Percentiles rank a stretch among this genome's conserved stretches.
Conservation (phyloP, 2,329 filamentous ascomycete genomes). For the Trichoderma breve region DNA sequence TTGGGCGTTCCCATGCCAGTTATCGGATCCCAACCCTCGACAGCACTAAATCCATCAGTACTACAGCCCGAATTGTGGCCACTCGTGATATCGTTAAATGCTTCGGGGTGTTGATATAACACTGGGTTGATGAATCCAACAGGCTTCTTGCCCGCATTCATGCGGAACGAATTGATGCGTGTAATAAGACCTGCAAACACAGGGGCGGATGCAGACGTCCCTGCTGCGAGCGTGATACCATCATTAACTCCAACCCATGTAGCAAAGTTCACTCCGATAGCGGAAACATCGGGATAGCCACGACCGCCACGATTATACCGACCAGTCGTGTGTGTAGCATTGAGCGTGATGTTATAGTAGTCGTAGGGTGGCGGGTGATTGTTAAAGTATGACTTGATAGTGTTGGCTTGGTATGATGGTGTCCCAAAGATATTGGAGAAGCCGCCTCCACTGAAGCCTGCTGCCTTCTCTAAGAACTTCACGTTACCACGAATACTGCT, state of each 20-base stretch:
- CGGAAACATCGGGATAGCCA: slow-evolving; percentile 46
- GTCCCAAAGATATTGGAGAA: slow-evolving; percentile 47
- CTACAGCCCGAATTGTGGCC: slow-evolving; percentile 32
- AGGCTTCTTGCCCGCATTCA: slow-evolving; percentile 25
- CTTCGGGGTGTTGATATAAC: not conserved
- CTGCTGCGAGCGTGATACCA: slow-evolving; percentile 42
- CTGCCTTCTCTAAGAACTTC: not conserved
- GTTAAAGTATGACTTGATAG: slow-evolving; percentile 40
- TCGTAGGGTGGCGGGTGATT: slow-evolving; percentile 23
- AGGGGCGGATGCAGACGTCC: slow-evolving; percentile 44
- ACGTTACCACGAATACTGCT: not conserved
- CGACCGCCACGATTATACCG: slow-evolving; percentile 43
- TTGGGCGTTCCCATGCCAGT: slow-evolving; percentile 15
- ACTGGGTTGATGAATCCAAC: slow-evolving; percentile 1
- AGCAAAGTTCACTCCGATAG: slow-evolving; percentile 42
- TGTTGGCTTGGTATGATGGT: slow-evolving; percentile 45
- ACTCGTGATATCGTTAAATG: slow-evolving; percentile 1
- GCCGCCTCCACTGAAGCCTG: slow-evolving; percentile 27
- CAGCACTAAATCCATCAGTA: slow-evolving; percentile 31
- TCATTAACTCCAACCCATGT: slow-evolving; percentile 40
- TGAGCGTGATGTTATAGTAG: slow-evolving; percentile 21
- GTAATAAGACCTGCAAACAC: slow-evolving; percentile 32
- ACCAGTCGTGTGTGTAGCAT: slow-evolving; percentile 39
- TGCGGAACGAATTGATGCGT: slow-evolving; percentile 29
- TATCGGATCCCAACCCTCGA: slow-evolving; percentile 16